phyloP scores from a whole-genome alignment of 2,329 filamentous ascomycete genomes.

The Alternaria angustiovoidea region DNA sequence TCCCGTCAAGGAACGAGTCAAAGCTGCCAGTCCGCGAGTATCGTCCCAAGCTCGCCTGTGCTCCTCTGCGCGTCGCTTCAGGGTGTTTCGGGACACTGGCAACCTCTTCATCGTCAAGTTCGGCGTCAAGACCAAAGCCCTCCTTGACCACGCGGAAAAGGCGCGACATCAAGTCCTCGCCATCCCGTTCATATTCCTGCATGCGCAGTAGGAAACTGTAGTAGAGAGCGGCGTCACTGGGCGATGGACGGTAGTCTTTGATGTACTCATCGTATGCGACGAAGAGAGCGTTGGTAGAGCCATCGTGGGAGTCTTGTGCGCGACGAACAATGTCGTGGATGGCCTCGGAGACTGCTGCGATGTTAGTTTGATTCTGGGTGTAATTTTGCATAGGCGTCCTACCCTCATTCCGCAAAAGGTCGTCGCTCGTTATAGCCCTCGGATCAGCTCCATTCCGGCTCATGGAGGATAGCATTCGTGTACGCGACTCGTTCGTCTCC shows the following conservation, averaged over 20 bases:
- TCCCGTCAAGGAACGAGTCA: constrained; percentile 66
- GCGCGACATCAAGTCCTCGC: constrained; percentile 67
- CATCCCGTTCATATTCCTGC: constrained; percentile 36
- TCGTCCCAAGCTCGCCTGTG: constrained; percentile 31
- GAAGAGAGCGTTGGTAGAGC: constrained; percentile 77
- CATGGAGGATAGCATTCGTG: constrained; percentile 55
- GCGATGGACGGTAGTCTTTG: constrained; percentile 72
- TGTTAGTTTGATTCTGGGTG: constrained; percentile 14
- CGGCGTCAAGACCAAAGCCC: constrained; percentile 66
- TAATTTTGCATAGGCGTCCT: background rate
- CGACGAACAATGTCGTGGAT: constrained; percentile 78
- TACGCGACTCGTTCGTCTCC: constrained; percentile 45
- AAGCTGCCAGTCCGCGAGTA: constrained; percentile 62
- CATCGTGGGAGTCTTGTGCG: constrained; percentile 72
- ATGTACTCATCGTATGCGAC: constrained; percentile 80
- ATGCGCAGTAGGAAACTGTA: constrained; percentile 82
- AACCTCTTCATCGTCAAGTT: constrained; percentile 59
- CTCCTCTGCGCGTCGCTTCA: constrained; percentile 33
- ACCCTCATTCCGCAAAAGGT: constrained; percentile 10
- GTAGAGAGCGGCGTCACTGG: constrained; percentile 77
- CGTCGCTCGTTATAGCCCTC: constrained; percentile 50
- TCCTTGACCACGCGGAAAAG: constrained; percentile 73
- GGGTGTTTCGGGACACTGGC: constrained; percentile 45
- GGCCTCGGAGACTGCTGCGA: constrained; percentile 73
- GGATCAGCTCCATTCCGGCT: constrained; percentile 48